phyloP scores from a whole-genome alignment of 495 filamentous ascomycete genomes.

The Neurospora sublineolata region DNA sequence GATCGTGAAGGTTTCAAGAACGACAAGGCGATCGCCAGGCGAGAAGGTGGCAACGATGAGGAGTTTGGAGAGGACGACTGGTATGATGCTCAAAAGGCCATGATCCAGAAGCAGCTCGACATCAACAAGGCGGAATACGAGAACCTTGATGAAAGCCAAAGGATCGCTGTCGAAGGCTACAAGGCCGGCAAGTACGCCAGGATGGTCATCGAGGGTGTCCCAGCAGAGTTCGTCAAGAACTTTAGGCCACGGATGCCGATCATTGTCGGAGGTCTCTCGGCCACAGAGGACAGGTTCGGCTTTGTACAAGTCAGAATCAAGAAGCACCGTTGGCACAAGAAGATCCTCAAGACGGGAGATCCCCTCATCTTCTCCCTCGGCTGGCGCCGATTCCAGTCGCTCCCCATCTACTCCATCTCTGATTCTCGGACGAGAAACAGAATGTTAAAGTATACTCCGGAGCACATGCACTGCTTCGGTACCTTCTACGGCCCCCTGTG shows the following conservation, averaged over 20 bases:
- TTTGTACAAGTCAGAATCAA: slow-evolving; percentile 95
- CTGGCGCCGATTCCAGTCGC: slow-evolving; percentile 89
- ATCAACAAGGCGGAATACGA: slow-evolving; percentile 94
- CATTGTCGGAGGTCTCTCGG: slow-evolving; percentile 76
- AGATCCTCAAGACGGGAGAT: slow-evolving; percentile 94
- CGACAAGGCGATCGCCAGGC: slow-evolving; percentile 59
- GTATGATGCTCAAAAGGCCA: slow-evolving; percentile 94
- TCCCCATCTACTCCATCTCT: slow-evolving; percentile 88
- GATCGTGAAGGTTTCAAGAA: slow-evolving; percentile 88
- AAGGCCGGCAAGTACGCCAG: slow-evolving; percentile 90
- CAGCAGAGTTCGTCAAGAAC: slow-evolving; percentile 79
- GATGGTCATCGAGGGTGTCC: slow-evolving; percentile 76
- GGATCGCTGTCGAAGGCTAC: slow-evolving; percentile 76
- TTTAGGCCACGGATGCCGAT: slow-evolving; percentile 81
- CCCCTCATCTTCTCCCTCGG: slow-evolving; percentile 94
- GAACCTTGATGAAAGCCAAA: slow-evolving; percentile 64
- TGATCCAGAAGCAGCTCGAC: slow-evolving; percentile 82
- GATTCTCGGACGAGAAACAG: slow-evolving; percentile 87
- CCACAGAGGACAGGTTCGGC: slow-evolving; percentile 90
- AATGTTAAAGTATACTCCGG: slow-evolving; percentile 77
- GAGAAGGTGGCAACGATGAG: slow-evolving; percentile 47
- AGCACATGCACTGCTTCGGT: slow-evolving; percentile 96
- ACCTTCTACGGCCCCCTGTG: slow-evolving; percentile 93
- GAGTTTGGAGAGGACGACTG: slow-evolving; percentile 96
- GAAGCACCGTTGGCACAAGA: slow-evolving; percentile 96